Evolutionary conservation across 768 basidiomycete species (phyloP), one percentile per base, ranked within the genome.

Genomic region (Collybia mongolica): DNA sequence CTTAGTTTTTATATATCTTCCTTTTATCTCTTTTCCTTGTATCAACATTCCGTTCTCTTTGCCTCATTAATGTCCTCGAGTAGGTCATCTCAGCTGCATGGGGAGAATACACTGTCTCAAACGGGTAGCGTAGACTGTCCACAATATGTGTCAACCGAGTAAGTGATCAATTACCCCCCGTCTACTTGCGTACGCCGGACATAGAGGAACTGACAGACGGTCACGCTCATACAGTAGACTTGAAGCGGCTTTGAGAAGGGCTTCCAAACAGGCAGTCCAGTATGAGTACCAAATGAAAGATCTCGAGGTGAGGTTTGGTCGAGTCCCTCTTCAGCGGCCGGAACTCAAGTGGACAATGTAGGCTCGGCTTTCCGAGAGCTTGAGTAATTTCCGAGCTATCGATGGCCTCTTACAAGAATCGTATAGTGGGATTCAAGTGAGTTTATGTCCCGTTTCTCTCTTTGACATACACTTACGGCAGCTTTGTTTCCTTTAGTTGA

Each of bases 301-400:
- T 46, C 67, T 86, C 51, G 82, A 85, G 69, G 84, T 82, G 44
- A 38, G 65, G 43, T 56, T 38, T 44, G 14, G 7, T 43, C 35
- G 24, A 42, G 15, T 20, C 28, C 35, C 32, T 28, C 23, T 45
- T 15, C n/a, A 45, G 23, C 24, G 17, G 45, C 26, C 18, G 23
- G 19, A 44, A 37, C 18, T 35, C 46, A 46, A 32, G 38, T 54
- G 42, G 52, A 23, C 29, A 28, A 48, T 44, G 1, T 58, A 90
- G 88, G 74, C 75, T 45, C 81, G 79, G 61, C 76, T 91, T 19
- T 76, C 83, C 36, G 83, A 88, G 57, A 80, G 83, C 60, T 69
- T 90, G 48, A 83, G 83, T 58, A 90, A 90, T 60, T 89, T 88
- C 48, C 73, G 85, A 47, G 83, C 84, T 15, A 83, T 90, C 53